Conservation (phyloP, 371 early-diverging fungal genomes). For the Polyrhizophydium stewartii region DNA sequence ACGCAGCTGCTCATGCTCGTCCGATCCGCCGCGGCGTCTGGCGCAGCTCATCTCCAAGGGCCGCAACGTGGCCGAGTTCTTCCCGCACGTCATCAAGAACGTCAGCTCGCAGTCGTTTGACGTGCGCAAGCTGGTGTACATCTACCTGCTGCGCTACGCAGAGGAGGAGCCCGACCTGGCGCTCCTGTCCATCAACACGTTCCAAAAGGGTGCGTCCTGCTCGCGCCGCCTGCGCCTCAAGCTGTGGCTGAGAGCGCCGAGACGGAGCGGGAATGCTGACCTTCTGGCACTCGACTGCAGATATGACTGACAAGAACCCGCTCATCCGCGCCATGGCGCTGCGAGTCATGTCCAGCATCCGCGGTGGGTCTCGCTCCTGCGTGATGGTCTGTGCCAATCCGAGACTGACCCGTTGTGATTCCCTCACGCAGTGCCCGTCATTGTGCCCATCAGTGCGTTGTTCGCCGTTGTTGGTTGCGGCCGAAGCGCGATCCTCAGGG, state of each 20-base stretch:
- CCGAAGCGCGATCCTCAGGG: no score
- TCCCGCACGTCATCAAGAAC: conserved; percentile 95
- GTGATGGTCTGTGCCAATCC: neutral
- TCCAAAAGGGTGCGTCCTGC: conserved; percentile 63
- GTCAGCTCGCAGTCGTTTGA: conserved; percentile 88
- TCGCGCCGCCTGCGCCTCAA: neutral
- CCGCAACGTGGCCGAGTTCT: conserved; percentile 85
- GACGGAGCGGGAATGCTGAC: neutral
- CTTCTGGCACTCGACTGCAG: conserved; percentile 26
- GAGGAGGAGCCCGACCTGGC: conserved; percentile 94
- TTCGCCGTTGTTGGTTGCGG: neutral
- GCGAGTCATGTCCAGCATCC: conserved; percentile 91
- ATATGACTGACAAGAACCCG: conserved; percentile 87
- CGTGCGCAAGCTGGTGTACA: conserved; percentile 90
- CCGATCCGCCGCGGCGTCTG: neutral
- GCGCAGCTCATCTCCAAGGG: conserved; percentile 91
- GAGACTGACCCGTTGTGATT: neutral
- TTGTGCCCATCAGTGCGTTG: conserved; percentile 59
- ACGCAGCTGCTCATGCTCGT: no score
- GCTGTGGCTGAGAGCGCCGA: no score
- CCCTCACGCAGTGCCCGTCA: conserved; percentile 61
- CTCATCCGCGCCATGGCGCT: conserved; percentile 92
- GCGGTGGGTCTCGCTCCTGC: conserved; percentile 28
- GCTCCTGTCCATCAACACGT: conserved; percentile 90
- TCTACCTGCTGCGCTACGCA: conserved; percentile 89